Percentiles rank a stretch among this genome's conserved stretches.
Conservation (phyloP, 1,284 basidiomycete genomes). For the Ustilago tritici region DNA sequence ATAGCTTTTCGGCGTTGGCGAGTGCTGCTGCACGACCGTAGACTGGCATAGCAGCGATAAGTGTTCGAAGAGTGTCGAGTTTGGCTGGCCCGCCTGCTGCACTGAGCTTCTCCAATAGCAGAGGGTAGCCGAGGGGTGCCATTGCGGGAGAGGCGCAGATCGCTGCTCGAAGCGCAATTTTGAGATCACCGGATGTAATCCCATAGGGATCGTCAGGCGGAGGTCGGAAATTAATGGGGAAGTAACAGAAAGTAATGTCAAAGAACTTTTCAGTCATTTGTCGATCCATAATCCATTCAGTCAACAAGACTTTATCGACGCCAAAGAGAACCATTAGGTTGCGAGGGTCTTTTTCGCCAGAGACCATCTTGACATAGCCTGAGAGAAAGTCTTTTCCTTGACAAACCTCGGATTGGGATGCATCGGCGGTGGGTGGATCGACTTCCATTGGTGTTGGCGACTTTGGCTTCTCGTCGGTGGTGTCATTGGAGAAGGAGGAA, state of each 20-base stretch:
- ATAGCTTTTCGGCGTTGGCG: constrained; percentile 57
- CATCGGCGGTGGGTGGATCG: constrained; percentile 9
- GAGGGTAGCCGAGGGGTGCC: constrained; percentile 83
- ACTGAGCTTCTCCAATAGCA: constrained; percentile 91
- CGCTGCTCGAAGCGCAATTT: constrained; percentile 78
- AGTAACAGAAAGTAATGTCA: constrained; percentile 97
- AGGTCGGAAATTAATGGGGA: constrained; percentile 96
- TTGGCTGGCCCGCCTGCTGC: constrained; percentile 86
- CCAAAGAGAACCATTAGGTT: constrained; percentile 92
- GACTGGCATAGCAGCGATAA: constrained; percentile 62
- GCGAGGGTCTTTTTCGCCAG: constrained; percentile 97
- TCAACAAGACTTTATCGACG: constrained; percentile 83
- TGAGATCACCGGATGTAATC: constrained; percentile 89
- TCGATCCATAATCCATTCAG: constrained; percentile 84
- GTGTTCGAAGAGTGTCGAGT: constrained; percentile 68
- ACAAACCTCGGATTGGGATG: constrained; percentile 26
- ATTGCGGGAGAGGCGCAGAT: constrained; percentile 84
- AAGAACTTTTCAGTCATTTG: constrained; percentile 82
- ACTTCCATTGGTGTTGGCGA: constrained; percentile 21
- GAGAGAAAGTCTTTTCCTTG: constrained; percentile 77
- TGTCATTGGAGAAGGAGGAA: constrained; percentile 8
- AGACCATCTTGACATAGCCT: constrained; percentile 82
- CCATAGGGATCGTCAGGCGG: constrained; percentile 94
- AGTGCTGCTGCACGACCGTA: constrained; percentile 61
- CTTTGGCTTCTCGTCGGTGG: background rate